Conservation (phyloP, 768 basidiomycete genomes). For the Tricholoma furcatifolium region DNA sequence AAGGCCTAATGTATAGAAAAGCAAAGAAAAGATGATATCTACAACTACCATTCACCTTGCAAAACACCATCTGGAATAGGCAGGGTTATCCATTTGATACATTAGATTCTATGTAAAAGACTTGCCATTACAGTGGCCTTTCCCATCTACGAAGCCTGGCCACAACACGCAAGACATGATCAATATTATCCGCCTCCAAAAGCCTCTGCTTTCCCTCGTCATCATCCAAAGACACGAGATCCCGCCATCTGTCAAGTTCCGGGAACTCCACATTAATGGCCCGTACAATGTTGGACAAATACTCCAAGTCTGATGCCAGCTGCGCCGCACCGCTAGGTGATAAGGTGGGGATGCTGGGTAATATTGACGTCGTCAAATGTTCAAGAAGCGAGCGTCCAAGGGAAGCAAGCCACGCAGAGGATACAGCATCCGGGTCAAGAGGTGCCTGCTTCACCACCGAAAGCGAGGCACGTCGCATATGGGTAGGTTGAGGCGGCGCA, state of each 20-base stretch:
- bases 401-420: constrained; percentile 89
- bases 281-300: constrained; percentile 86
- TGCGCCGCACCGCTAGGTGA: constrained; percentile 74
- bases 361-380: constrained; percentile 64
- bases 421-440: constrained; percentile 75
- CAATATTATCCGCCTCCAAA: constrained; percentile 24
- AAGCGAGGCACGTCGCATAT: constrained; percentile 43
- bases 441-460: constrained; percentile 31
- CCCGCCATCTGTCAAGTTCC: constrained; percentile 79
- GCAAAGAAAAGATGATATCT: neutral
- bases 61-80: neutral
- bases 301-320: constrained; percentile 82
- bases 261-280: constrained; percentile 88
- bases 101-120: neutral
- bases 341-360: constrained; percentile 71
- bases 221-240: constrained; percentile 62
- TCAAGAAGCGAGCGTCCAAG: constrained; percentile 79
- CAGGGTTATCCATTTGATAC: neutral
- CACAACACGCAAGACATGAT: constrained; percentile 34
- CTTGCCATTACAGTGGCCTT: constrained; percentile 5
- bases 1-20: too few relatives aligned
- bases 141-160: constrained; percentile 29
- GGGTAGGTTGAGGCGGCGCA: constrained; percentile 26
- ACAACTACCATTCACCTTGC: neutral
- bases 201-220: constrained; percentile 37